phyloP scores from a whole-genome alignment of 306 rosid species.

The Sophora flavescens region DNA sequence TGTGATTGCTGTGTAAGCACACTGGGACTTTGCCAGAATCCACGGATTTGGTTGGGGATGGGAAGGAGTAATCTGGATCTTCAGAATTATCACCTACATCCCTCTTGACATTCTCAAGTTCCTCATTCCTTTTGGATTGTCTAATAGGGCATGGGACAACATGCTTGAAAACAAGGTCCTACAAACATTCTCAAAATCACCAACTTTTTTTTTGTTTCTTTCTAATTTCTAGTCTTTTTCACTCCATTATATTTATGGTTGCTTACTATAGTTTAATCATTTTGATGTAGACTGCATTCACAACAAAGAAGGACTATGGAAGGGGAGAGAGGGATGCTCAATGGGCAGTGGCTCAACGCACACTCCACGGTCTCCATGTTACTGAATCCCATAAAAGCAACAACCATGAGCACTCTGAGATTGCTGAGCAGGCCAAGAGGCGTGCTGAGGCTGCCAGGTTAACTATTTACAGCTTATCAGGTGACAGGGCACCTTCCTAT shows the following conservation, averaged over 20 bases:
- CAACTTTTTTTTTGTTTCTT: not conserved
- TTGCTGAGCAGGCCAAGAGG: conserved; percentile 89
- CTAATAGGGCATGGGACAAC: conserved; percentile 74
- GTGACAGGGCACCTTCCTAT: too few relatives aligned
- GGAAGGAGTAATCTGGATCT: too few relatives aligned
- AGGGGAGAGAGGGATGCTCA: conserved; percentile 85
- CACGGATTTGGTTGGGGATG: conserved; percentile 86
- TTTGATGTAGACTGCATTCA: too few relatives aligned
- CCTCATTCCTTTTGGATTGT: conserved; percentile 59
- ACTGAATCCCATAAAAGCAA: conserved; percentile 36
- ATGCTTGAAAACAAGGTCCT: conserved; percentile 68
- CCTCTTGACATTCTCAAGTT: conserved; percentile 89
- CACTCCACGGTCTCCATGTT: too few relatives aligned
- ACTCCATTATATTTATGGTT: too few relatives aligned
- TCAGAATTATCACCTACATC: conserved; percentile 71
- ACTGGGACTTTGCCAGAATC: conserved; percentile 82
- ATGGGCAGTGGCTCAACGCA: conserved; percentile 81
- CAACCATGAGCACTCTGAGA: conserved; percentile 58
- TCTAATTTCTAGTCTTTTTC: too few relatives aligned
- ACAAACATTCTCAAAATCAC: not conserved
- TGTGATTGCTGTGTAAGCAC: conserved; percentile 69
- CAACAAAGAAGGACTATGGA: conserved; percentile 81
- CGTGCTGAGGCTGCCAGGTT: too few relatives aligned
- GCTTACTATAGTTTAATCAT: too few relatives aligned
- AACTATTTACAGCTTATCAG: too few relatives aligned